These are phyloP conservation scores for Odontarrhena argentea DNA, from an alignment of 345 rosid genomes.

Conservation along the genomic window DNA sequence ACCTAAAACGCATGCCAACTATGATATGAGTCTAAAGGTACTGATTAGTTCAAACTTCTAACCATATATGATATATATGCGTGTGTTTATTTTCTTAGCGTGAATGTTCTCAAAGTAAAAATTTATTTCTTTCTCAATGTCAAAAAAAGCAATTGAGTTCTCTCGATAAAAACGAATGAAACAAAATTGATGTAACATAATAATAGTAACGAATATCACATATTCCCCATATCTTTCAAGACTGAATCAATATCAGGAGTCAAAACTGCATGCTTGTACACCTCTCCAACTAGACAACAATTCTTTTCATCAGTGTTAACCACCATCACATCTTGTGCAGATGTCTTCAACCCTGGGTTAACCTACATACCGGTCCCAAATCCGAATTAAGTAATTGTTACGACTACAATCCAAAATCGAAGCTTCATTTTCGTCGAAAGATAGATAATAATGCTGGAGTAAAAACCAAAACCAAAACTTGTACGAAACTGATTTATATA, in stretches of 20 bases:
- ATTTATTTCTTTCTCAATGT: constrained; percentile 22
- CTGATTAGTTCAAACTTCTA: no score
- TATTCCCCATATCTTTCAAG: constrained; percentile 45
- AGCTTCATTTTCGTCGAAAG: no score
- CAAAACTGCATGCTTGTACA: constrained; percentile 61
- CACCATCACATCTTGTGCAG: constrained; percentile 69
- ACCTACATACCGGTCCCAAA: constrained; percentile 52
- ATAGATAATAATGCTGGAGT: no score
- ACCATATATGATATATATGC: no score
- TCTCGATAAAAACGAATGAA: constrained; percentile 16
- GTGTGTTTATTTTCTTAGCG: no score
- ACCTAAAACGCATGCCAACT: no score
- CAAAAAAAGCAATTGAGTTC: constrained; percentile 4
- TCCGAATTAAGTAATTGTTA: background rate
- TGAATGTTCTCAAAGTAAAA: background rate
- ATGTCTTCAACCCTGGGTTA: constrained; percentile 61
- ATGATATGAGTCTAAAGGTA: no score
- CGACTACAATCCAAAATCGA: no score
- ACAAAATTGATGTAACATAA: constrained; percentile 21
- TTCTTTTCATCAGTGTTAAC: constrained; percentile 54
- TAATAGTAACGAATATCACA: constrained; percentile 28
- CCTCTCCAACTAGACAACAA: constrained; percentile 61
- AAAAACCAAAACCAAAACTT: background rate
- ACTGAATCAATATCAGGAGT: constrained; percentile 70
- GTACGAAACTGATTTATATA: background rate